Conservation (phyloP, 192 early-diverging fungal genomes). For the Umbelopsis ramanniana region DNA sequence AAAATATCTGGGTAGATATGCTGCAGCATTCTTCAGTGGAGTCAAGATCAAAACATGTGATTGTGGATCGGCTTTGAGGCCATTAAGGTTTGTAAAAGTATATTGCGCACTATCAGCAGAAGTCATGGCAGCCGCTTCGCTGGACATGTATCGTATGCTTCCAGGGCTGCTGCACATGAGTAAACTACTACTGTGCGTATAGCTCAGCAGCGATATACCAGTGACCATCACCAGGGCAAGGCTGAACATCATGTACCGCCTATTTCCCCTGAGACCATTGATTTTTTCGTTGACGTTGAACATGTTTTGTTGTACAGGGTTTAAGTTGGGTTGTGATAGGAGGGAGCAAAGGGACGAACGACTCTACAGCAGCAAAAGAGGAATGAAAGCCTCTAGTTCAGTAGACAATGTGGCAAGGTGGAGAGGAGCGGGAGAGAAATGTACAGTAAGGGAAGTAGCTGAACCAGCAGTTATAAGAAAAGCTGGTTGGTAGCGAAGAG, state of each 20-base stretch:
- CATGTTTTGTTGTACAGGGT: conserved; percentile 7
- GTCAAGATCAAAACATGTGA: conserved; percentile 58
- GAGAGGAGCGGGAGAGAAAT: neutral
- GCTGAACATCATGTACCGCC: conserved; percentile 12
- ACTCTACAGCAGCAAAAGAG: neutral
- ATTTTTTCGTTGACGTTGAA: conserved; percentile 14
- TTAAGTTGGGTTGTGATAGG: neutral
- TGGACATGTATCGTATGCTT: neutral
- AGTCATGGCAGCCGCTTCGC: conserved; percentile 17
- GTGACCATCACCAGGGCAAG: conserved; percentile 8
- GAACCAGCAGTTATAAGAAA: neutral
- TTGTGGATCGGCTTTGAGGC: conserved; percentile 10
- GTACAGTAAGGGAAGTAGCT: neutral
- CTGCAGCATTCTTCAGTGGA: conserved; percentile 59
- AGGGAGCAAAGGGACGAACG: neutral
- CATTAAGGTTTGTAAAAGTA: conserved; percentile 16
- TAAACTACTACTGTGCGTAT: neutral
- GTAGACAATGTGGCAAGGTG: neutral
- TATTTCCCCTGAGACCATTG: conserved; percentile 16
- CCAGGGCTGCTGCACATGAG: neutral
- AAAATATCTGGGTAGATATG: conserved; percentile 62
- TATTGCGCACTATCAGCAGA: neutral
- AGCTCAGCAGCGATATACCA: conserved; percentile 11
- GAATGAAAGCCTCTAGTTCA: neutral
- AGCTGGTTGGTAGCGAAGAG: conserved; percentile 1